Evolutionary conservation across 2,329 filamentous ascomycete species (phyloP).

Genomic region (Cladosporium sp.): DNA sequence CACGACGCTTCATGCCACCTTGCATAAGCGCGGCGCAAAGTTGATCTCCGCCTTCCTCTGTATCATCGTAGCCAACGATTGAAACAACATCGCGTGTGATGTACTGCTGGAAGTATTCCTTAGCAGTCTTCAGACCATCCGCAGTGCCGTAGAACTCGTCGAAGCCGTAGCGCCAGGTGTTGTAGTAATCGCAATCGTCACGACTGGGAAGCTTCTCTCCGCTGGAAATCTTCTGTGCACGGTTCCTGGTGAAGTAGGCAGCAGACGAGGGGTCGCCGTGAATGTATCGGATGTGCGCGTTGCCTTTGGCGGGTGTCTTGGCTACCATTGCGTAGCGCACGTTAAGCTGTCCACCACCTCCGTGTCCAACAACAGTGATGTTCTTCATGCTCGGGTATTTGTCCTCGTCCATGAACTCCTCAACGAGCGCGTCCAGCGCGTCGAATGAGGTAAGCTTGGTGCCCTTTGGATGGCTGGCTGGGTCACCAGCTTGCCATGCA

Average conservation of each 20-base stretch:
- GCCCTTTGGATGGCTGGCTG: slow-evolving; percentile 11
- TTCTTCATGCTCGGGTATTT: slow-evolving; percentile 18
- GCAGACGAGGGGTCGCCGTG: slow-evolving; percentile 12
- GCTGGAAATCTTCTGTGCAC: neutral
- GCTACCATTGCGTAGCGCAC: slow-evolving; percentile 15
- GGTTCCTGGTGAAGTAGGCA: slow-evolving; percentile 18
- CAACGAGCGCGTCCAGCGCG: slow-evolving; percentile 15
- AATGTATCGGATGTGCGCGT: slow-evolving; percentile 13
- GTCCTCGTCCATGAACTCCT: slow-evolving; percentile 13
- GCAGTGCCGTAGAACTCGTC: slow-evolving; percentile 15
- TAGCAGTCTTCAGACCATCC: slow-evolving; percentile 13
- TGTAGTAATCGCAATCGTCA: slow-evolving; percentile 15
- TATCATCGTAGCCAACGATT: slow-evolving; percentile 17
- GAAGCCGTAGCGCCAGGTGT: slow-evolving; percentile 15
- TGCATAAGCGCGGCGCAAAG: slow-evolving; percentile 15
- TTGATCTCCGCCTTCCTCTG: neutral
- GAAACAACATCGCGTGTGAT: slow-evolving; percentile 15
- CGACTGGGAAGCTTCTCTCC: slow-evolving; percentile 11
- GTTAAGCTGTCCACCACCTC: slow-evolving; percentile 13
- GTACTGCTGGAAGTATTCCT: slow-evolving; percentile 18
- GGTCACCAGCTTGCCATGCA: slow-evolving; percentile 15
- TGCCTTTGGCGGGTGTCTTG: slow-evolving; percentile 7
- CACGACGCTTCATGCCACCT: slow-evolving; percentile 13
- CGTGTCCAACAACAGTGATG: slow-evolving; percentile 16
- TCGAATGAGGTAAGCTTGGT: slow-evolving; percentile 15